phyloP scores from a whole-genome alignment of 768 basidiomycete genomes.

The Chalciporus piperatus region DNA sequence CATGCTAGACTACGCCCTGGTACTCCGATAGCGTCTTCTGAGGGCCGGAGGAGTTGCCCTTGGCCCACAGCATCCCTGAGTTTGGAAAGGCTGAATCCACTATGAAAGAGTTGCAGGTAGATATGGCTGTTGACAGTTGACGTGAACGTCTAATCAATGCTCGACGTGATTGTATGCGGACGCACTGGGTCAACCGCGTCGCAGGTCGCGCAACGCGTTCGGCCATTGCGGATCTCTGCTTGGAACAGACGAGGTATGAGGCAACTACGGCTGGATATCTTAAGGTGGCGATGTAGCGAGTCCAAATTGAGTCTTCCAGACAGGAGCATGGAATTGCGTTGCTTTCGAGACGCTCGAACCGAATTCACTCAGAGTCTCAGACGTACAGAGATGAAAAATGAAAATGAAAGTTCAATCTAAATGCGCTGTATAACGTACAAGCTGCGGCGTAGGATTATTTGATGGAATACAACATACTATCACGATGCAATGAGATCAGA shows the following conservation, averaged over 20 bases:
- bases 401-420: slow-evolving; percentile 22
- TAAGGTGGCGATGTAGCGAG: no score
- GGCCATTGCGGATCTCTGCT: slow-evolving; percentile 14
- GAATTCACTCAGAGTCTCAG: background rate
- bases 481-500: slow-evolving; percentile 29
- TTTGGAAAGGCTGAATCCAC: slow-evolving; percentile 55
- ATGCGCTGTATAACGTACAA: slow-evolving; percentile 32
- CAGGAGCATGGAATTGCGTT: no score
- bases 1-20: slow-evolving; percentile 80
- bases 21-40: slow-evolving; percentile 44
- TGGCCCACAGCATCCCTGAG: slow-evolving; percentile 64
- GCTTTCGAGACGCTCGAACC: no score
- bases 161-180: background rate
- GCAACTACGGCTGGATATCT: background rate
- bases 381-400: background rate
- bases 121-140: slow-evolving; percentile 30
- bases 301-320: background rate
- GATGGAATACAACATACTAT: slow-evolving; percentile 30
- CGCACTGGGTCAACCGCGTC: slow-evolving; percentile 21
- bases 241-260: background rate
- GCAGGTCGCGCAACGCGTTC: slow-evolving; percentile 27
- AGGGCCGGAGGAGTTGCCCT: slow-evolving; percentile 52
- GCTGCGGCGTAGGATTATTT: slow-evolving; percentile 25
- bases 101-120: slow-evolving; percentile 48
- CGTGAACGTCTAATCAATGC: slow-evolving; percentile 2